Base-by-base conservation (phyloP, 1,284 basidiomycete genomes). In the Ganoderma leucocontextum region DNA sequence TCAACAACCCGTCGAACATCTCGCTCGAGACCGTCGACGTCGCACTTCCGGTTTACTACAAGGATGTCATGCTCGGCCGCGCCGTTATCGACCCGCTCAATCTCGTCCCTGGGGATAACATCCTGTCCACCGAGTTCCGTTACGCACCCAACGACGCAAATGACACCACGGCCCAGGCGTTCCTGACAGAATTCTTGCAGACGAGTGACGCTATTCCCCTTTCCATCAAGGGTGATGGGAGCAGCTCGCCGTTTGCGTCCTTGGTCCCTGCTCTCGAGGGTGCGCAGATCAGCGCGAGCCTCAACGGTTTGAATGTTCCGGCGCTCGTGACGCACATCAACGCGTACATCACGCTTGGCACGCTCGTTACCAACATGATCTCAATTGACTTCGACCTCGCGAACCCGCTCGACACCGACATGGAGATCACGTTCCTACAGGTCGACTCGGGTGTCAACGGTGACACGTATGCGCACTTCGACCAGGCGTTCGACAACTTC, bases 1-100 rank as follows among this genome's bases (percentile, higher is more conserved):
- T 92, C 61, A 75, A 87, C 52, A 93, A 92, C 72, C 91, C 90
- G 9, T 91, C 91, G 8, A 90, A 92, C 74, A 79, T 94, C 49
- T 89, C 90, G 2, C 81, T 94, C 42, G 78, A 84, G 67, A 93
- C 91, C 10, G 82, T 84, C 65, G 83, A 86, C 66, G 82, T 91
- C 25, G 81, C 86, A 12, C 82, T 94, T 57, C 87, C 90, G 0
- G 90, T 91, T 9, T 78, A 85, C 63, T 92, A 86, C 77, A 79
- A 89, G 57, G 85, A 84, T 38, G 83, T 85, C 35, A 80, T 79
- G 76, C 81, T 92, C 55, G 89, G 90, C 22, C 83, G 84, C 35
- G 87, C 89, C 0, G 85, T 80, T n/a, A 88, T 91, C 58, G 75
- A 91, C 87, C 75, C 81, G 12, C 88, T 91, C 68, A 76, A 89